These are phyloP conservation scores for Tanacetum coccineum DNA, from an alignment of 129 eudicot species.

Conservation along the genomic window DNA sequence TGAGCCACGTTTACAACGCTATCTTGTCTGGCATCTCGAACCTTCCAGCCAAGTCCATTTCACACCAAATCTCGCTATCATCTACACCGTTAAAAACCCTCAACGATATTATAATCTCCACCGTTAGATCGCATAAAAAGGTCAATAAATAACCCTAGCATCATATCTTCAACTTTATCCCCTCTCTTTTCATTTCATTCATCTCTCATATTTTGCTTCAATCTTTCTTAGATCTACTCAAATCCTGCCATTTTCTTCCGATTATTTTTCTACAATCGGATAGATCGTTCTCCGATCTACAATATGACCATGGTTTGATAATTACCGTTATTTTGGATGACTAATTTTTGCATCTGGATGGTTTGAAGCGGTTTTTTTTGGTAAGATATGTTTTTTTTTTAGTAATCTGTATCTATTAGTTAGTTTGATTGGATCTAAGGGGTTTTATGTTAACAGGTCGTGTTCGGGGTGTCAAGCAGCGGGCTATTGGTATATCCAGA, in stretches of 20 bases:
- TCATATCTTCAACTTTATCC: neutral
- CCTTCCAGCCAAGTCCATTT: neutral
- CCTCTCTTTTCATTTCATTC: neutral
- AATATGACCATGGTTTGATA: neutral
- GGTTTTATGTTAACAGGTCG: too few species aligned
- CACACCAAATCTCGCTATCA: neutral
- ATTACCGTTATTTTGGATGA: neutral
- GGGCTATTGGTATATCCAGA: too few species aligned
- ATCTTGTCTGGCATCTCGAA: neutral
- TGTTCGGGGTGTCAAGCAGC: too few species aligned
- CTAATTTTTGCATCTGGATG: too few species aligned
- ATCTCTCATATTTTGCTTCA: neutral
- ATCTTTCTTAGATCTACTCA: neutral
- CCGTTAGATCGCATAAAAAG: constrained; percentile 20
- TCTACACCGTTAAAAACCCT: neutral
- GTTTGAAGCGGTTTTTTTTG: too few species aligned
- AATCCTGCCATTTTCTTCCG: neutral
- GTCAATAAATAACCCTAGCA: constrained; percentile 10
- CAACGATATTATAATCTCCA: neutral
- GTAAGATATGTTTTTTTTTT: too few species aligned
- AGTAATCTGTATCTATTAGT: too few species aligned
- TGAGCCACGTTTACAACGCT: neutral
- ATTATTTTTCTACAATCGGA: neutral
- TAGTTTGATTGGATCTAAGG: too few species aligned
- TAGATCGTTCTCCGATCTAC: constrained; percentile 1